Percentiles rank a stretch among this genome's conserved stretches.
phyloP scores from a whole-genome alignment of 441 rosid species.

The Aquilaria agallochum region DNA sequence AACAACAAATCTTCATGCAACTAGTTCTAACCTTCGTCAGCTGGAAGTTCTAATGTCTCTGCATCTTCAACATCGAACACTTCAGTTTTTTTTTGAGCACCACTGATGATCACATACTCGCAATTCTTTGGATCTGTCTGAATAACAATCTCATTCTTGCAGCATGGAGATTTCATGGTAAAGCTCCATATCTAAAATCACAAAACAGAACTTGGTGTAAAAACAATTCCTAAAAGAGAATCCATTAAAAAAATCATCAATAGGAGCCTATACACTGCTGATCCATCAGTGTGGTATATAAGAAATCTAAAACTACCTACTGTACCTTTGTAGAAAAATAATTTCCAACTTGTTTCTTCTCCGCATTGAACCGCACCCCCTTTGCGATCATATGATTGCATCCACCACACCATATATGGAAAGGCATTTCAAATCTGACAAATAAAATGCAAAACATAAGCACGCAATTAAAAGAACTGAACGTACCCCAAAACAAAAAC shows the following conservation, averaged over 20 bases:
- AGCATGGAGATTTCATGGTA: conserved; percentile 88
- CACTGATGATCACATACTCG: conserved; percentile 81
- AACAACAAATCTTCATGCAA: too few relatives aligned
- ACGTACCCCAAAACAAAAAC: not conserved
- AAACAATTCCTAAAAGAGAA: not conserved
- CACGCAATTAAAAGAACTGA: conserved; percentile 2
- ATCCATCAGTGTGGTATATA: not conserved
- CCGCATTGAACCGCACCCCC: conserved; percentile 95
- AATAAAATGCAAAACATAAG: not conserved
- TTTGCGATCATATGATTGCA: conserved; percentile 93
- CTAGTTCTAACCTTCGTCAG: conserved; percentile 72
- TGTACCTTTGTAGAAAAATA: conserved; percentile 94
- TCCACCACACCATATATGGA: conserved; percentile 93
- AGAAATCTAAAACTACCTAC: not conserved
- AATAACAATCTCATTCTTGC: conserved; percentile 82
- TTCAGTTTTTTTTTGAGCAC: conserved; percentile 78
- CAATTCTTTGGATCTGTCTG: conserved; percentile 95
- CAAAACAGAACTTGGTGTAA: conserved; percentile 7
- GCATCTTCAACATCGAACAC: conserved; percentile 89
- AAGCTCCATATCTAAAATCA: conserved; percentile 85
- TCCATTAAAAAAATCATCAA: not conserved
- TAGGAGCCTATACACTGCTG: conserved; percentile 2
- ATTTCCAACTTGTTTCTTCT: conserved; percentile 96
- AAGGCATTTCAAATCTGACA: conserved; percentile 96
- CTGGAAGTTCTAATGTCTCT: conserved; percentile 87